Evolutionary conservation across 192 early-diverging fungal species (phyloP).

Genomic region (Linnemannia hyalina): DNA sequence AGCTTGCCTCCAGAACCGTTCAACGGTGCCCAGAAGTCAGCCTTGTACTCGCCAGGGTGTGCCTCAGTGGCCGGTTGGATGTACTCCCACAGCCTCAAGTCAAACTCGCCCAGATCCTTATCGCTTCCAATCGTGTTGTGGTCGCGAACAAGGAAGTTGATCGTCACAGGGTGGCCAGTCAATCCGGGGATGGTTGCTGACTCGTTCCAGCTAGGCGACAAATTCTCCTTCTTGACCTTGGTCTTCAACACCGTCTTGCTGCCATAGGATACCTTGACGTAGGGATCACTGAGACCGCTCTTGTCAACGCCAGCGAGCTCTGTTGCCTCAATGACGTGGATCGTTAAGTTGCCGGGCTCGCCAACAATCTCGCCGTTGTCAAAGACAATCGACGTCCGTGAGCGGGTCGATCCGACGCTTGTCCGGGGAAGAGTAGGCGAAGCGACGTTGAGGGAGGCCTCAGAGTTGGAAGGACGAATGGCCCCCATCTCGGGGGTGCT

Average conservation of each 20-base stretch:
- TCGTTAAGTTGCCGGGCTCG: slow-evolving; percentile 52
- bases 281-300: slow-evolving; percentile 76
- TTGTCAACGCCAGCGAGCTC: slow-evolving; percentile 63
- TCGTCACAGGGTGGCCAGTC: slow-evolving; percentile 41
- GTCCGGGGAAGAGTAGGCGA: slow-evolving; percentile 18
- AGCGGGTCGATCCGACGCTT: slow-evolving; percentile 39
- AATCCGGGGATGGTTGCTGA: slow-evolving; percentile 35
- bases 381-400: slow-evolving; percentile 44
- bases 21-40: slow-evolving; percentile 53
- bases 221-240: slow-evolving; percentile 75
- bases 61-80: slow-evolving; percentile 42
- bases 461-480: slow-evolving; percentile 24
- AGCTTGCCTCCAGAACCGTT: slow-evolving; percentile 33
- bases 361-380: slow-evolving; percentile 42
- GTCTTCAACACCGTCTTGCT: slow-evolving; percentile 77
- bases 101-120: slow-evolving; percentile 74
- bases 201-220: slow-evolving; percentile 75
- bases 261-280: slow-evolving; percentile 71
- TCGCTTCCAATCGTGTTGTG: slow-evolving; percentile 75
- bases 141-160: slow-evolving; percentile 76
- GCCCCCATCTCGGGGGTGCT: neutral
- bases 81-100: slow-evolving; percentile 66
- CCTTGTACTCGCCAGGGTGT: slow-evolving; percentile 17
- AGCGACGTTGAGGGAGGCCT: slow-evolving; percentile 21
- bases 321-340: slow-evolving; percentile 62